Evolutionary conservation across 2,329 filamentous ascomycete species (phyloP).

Genomic region (Neopestalotiopsis sp.): DNA sequence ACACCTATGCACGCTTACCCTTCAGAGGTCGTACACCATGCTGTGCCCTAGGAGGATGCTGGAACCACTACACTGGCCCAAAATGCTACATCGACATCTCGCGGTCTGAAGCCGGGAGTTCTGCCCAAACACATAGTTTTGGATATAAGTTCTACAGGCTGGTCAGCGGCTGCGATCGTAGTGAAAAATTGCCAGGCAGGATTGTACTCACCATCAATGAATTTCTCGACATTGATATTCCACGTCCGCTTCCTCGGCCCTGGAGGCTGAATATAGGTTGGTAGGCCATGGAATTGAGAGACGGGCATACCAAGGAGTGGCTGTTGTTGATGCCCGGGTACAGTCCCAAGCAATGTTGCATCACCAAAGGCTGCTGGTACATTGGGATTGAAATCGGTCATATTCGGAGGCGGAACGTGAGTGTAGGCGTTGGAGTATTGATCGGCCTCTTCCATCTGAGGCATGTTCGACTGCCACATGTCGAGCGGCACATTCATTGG

Average conservation of each 20-base stretch:
- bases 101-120: conserved; percentile 34
- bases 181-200: not conserved
- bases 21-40: not conserved
- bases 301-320: not conserved
- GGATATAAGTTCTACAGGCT: conserved; percentile 27
- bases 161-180: conserved; percentile 10
- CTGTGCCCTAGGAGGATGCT: not conserved
- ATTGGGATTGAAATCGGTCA: not conserved
- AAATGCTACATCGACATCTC: conserved; percentile 33
- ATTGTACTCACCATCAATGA: conserved; percentile 34
- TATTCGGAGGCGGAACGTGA: not conserved
- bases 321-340: not conserved
- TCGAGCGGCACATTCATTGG: conserved; percentile 11
- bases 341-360: not conserved
- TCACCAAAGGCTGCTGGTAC: not conserved
- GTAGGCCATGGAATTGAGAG: not conserved
- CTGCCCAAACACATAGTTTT: conserved; percentile 33
- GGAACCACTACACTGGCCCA: conserved; percentile 30
- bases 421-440: not conserved
- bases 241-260: conserved; percentile 1
- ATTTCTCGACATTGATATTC: conserved; percentile 31
- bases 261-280: not conserved
- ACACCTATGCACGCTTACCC: not conserved
- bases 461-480: not conserved
- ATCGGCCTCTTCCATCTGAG: not conserved